phyloP scores from a whole-genome alignment of 164 flowering plant species.

The Brasenia schreberi region DNA sequence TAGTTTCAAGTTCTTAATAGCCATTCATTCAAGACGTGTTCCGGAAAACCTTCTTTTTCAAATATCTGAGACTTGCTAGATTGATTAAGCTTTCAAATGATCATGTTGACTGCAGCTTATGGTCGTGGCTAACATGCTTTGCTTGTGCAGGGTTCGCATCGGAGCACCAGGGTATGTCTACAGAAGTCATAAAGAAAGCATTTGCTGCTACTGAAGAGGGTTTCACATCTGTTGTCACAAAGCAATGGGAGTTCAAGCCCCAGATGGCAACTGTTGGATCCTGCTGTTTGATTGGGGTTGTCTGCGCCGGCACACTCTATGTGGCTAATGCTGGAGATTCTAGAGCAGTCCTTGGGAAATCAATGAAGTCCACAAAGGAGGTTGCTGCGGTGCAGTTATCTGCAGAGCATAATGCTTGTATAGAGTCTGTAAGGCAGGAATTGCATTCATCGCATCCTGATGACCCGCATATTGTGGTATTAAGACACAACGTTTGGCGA shows the following conservation, averaged over 20 bases:
- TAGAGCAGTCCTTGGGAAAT: slow-evolving; percentile 66
- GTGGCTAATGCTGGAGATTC: slow-evolving; percentile 92
- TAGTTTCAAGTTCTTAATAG: too few species aligned
- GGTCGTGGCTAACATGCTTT: neutral
- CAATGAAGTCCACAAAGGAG: slow-evolving; percentile 28
- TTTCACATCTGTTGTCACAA: slow-evolving; percentile 47
- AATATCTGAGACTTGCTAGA: neutral
- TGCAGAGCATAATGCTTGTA: slow-evolving; percentile 75
- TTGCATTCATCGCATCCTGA: slow-evolving; percentile 65
- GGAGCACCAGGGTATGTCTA: slow-evolving; percentile 51
- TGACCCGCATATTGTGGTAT: slow-evolving; percentile 84
- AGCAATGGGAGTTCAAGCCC: slow-evolving; percentile 58
- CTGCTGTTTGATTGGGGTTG: slow-evolving; percentile 77
- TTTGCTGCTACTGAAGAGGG: slow-evolving; percentile 70
- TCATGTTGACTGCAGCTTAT: neutral
- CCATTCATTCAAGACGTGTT: too few species aligned
- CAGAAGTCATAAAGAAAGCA: slow-evolving; percentile 57
- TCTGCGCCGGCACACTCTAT: slow-evolving; percentile 57
- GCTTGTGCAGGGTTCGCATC: slow-evolving; percentile 43
- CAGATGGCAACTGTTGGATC: slow-evolving; percentile 84
- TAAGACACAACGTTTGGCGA: slow-evolving; percentile 91
- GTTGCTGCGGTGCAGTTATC: slow-evolving; percentile 73
- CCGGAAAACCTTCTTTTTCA: too few species aligned
- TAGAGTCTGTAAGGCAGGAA: slow-evolving; percentile 74
- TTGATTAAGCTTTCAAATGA: neutral